Conservation (phyloP, 1,284 basidiomycete species). For the Termitomyces sp. region DNA sequence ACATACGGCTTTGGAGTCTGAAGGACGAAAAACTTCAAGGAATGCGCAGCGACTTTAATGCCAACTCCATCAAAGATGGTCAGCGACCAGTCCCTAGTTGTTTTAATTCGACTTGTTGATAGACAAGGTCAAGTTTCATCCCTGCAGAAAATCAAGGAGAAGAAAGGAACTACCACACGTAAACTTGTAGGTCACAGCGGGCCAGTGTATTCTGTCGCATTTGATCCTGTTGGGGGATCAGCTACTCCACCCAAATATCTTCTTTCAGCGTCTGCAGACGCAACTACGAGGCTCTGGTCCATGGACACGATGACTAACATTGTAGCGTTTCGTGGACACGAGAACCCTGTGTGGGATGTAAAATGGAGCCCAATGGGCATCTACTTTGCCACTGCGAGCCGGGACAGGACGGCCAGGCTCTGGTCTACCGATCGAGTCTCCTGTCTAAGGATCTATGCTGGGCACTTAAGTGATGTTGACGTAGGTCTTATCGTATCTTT, state of each 20-base stretch:
- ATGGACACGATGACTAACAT: conserved; percentile 93
- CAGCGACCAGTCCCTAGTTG: conserved; percentile 22
- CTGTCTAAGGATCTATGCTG: conserved; percentile 90
- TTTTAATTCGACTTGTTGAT: conserved; percentile 1
- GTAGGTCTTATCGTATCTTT: conserved; percentile 49
- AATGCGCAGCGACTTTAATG: conserved; percentile 70
- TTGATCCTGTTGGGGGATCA: conserved; percentile 89
- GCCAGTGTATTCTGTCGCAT: conserved; percentile 91
- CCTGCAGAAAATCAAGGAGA: conserved; percentile 66
- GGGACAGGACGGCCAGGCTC: conserved; percentile 91
- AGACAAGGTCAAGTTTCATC: conserved; percentile 42
- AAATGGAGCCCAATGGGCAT: conserved; percentile 97
- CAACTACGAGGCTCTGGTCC: conserved; percentile 91
- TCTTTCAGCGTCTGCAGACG: conserved; percentile 91
- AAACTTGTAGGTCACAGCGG: conserved; percentile 97
- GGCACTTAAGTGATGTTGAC: conserved; percentile 96
- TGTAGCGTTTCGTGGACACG: conserved; percentile 93
- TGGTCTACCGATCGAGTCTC: conserved; percentile 94
- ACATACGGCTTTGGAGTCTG: conserved; percentile 91
- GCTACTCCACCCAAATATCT: conserved; percentile 83
- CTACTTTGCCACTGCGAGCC: conserved; percentile 96
- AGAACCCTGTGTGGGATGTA: conserved; percentile 98
- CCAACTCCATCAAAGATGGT: conserved; percentile 69
- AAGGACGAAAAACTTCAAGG: conserved; percentile 88
- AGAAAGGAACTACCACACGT: conserved; percentile 76